A percentile compares a stretch with the other conserved stretches of the same genome.
Evolutionary conservation across 345 rosid genomes (phyloP).

Genomic region (Tarenaya hassleriana): DNA sequence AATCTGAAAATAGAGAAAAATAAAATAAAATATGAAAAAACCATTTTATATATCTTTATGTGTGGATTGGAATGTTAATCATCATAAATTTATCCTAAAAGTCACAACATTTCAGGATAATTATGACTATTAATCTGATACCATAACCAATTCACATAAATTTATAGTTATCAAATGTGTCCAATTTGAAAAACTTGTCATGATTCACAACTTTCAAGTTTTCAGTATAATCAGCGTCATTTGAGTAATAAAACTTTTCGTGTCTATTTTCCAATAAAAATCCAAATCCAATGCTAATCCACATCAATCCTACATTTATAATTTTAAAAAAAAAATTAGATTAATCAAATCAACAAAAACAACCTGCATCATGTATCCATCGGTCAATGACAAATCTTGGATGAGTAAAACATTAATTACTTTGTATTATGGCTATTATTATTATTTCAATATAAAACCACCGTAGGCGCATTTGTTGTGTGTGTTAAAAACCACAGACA

Average conservation of each 20-base stretch:
- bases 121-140: not conserved
- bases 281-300: slow-evolving; percentile 16
- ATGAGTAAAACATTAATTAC: not conserved
- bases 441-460: not conserved
- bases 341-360: not conserved
- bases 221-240: no score
- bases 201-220: slow-evolving; percentile 4
- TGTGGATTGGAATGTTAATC: no score
- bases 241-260: not conserved
- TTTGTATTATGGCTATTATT: slow-evolving; percentile 7
- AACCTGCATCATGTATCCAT: slow-evolving; percentile 29
- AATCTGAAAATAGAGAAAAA: no score
- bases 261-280: slow-evolving; percentile 14
- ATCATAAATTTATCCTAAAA: no score
- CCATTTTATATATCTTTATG: no score
- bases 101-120: no score
- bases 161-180: no score
- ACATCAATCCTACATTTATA: slow-evolving; percentile 9
- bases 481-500: no score
- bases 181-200: slow-evolving; percentile 15
- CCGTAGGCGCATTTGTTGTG: no score
- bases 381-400: slow-evolving; percentile 17
- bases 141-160: no score
- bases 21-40: no score
- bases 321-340: not conserved